A percentile compares a stretch with the other conserved stretches of the same genome.
phyloP scores from a whole-genome alignment of 176 grass and related monocot species.

The Dendrocalamus sinicus region DNA sequence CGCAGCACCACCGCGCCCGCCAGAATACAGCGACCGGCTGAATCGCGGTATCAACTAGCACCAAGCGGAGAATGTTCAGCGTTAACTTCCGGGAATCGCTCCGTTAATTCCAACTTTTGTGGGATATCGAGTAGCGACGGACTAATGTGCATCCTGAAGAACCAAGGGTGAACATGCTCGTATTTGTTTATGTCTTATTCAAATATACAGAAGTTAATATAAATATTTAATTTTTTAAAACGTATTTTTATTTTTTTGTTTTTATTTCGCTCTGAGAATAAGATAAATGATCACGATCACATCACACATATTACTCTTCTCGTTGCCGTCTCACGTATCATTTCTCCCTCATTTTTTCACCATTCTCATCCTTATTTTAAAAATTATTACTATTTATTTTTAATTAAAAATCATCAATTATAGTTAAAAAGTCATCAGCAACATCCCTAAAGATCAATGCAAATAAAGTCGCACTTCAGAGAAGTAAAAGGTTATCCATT shows the following conservation, averaged over 20 bases:
- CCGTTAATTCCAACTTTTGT: background rate
- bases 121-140: background rate
- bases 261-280: too few relatives aligned
- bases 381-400: too few relatives aligned
- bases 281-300: rapidly evolving
- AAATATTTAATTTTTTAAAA: too few relatives aligned
- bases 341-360: too few relatives aligned
- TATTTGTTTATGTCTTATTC: too few relatives aligned
- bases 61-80: background rate
- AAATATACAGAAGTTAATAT: too few relatives aligned
- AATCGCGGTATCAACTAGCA: background rate
- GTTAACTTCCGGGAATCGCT: background rate
- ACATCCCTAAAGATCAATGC: background rate
- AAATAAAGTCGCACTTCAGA: background rate
- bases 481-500: background rate
- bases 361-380: rapidly evolving
- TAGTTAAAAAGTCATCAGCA: too few relatives aligned
- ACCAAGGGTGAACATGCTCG: too few relatives aligned
- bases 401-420: too few relatives aligned
- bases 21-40: background rate
- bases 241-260: too few relatives aligned
- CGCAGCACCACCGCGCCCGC: background rate
- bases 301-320: rapidly evolving
- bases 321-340: rapidly evolving
- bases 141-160: too few relatives aligned